Evolutionary conservation across 164 flowering plant species (phyloP), one percentile per base, ranked within the genome.

Genomic region (Dillenia suffruticosa): DNA sequence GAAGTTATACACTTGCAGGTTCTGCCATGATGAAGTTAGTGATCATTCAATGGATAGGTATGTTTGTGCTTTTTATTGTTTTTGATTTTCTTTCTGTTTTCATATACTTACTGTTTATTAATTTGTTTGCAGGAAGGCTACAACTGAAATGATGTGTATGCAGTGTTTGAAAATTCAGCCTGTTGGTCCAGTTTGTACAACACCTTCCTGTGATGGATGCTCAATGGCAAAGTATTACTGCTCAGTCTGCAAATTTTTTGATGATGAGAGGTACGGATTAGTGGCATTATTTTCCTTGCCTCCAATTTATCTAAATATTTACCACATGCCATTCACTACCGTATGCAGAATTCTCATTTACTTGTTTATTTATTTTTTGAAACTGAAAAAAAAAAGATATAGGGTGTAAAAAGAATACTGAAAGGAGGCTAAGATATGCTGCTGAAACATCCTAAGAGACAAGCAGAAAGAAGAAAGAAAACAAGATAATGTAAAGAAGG

Each of bases 21-120:
- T 90, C 65, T 93, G 98, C 69, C 98, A 93, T 74, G 98, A 93
- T 69, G 81, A 85, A 72, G 90, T 90, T 68, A 88, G 96, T 44
- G 97, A 93, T 73, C 98, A 93, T 59, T 74, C 93, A 26, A 93
- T 93, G 98, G 97, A 93, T 59, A 82, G 98, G 98, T 90, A 73
- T 59, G 15, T 50, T 56, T 24, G 13, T 65, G 40, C 40, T 32
- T 26, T 50, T 59, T 32, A 49, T 44, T 49, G 15, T 55, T 0
- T 11, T 19, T 19, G 9, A 1, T 43, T 67, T 11, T 19, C 14
- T 63, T 50, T 70, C 44, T 43, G 14, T 26, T 46, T 60, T 26
- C 44, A 5, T 10, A 32, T 68, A 46, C 8, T 51, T 71, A 54
- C 59, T 45, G 9, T 48, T 61, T 54, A 50, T 40, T 57, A 47